phyloP scores from a whole-genome alignment of 169 alveolate genomes.

The Cryptosporidium bovis region DNA sequence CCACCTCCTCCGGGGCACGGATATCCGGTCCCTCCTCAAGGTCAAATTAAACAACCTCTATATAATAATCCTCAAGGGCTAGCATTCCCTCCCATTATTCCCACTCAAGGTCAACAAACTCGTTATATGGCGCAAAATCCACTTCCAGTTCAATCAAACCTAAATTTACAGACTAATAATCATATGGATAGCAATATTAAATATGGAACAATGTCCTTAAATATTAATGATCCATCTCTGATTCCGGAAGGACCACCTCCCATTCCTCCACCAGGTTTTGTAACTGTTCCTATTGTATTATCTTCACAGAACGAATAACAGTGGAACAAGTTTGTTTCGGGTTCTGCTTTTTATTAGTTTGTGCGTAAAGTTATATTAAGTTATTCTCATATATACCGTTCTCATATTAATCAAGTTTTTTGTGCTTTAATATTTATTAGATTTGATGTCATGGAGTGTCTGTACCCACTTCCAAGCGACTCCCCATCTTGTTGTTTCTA shows the following conservation, averaged over 20 bases:
- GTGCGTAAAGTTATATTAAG: background rate
- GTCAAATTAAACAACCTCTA: slow-evolving; percentile 6
- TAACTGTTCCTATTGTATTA: slow-evolving; percentile 63
- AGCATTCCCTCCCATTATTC: slow-evolving; percentile 33
- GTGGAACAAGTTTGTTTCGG: too few relatives aligned
- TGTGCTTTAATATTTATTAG: too few relatives aligned
- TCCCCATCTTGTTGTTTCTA: too few relatives aligned
- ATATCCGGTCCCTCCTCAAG: slow-evolving; percentile 31
- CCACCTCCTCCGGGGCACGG: slow-evolving; percentile 6
- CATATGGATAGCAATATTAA: slow-evolving; percentile 1
- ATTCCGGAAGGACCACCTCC: slow-evolving; percentile 74
- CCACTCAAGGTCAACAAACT: slow-evolving; percentile 9
- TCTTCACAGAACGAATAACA: slow-evolving; percentile 1
- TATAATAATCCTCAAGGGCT: background rate
- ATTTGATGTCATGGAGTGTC: too few relatives aligned
- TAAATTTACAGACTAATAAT: background rate
- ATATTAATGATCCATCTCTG: slow-evolving; percentile 38
- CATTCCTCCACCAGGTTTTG: slow-evolving; percentile 66
- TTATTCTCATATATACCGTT: too few relatives aligned
- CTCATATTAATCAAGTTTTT: too few relatives aligned
- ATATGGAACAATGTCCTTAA: slow-evolving; percentile 58
- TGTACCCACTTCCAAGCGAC: too few relatives aligned
- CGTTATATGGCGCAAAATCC: background rate
- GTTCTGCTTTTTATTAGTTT: background rate
- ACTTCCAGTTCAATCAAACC: background rate